Evolutionary conservation across 495 filamentous ascomycete genomes (phyloP).

Genomic region (Halenospora varia): DNA sequence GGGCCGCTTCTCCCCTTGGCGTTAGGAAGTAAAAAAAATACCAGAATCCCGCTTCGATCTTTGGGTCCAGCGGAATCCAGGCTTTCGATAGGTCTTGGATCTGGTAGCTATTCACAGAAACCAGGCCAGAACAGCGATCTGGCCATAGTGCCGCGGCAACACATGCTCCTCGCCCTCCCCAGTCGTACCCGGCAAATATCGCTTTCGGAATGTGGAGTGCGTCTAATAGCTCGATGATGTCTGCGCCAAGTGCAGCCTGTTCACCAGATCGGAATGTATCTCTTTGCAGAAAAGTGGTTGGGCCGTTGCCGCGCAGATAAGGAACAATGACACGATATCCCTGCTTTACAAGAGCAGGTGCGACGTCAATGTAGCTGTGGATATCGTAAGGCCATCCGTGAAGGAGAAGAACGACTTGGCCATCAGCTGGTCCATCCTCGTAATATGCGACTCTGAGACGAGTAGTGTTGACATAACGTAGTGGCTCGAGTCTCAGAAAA

Average conservation of each 20-base stretch:
- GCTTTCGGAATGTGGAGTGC: neutral
- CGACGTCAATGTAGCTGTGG: slow-evolving; percentile 19
- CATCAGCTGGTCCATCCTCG: neutral
- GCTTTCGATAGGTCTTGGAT: neutral
- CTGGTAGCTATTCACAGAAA: neutral
- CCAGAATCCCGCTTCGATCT: neutral
- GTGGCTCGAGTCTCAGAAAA: too few relatives aligned
- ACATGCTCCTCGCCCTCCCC: neutral
- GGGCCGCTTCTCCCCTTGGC: too few relatives aligned
- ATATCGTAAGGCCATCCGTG: slow-evolving; percentile 25
- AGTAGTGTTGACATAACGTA: slow-evolving; percentile 12
- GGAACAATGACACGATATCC: slow-evolving; percentile 26
- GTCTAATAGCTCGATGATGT: neutral
- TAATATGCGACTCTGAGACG: neutral
- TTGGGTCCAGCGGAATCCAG: neutral
- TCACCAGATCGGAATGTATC: slow-evolving; percentile 2
- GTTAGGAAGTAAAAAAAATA: neutral
- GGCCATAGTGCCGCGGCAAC: neutral
- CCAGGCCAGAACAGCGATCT: neutral
- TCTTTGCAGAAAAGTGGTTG: slow-evolving; percentile 19
- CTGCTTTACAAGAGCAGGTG: slow-evolving; percentile 14
- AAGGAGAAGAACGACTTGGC: slow-evolving; percentile 14
- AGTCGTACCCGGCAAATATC: neutral
- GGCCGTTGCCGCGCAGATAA: slow-evolving; percentile 23
- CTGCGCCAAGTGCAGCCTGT: neutral